Base-by-base conservation (phyloP, 805 yeast species). In the Nakazawaea peltata region DNA sequence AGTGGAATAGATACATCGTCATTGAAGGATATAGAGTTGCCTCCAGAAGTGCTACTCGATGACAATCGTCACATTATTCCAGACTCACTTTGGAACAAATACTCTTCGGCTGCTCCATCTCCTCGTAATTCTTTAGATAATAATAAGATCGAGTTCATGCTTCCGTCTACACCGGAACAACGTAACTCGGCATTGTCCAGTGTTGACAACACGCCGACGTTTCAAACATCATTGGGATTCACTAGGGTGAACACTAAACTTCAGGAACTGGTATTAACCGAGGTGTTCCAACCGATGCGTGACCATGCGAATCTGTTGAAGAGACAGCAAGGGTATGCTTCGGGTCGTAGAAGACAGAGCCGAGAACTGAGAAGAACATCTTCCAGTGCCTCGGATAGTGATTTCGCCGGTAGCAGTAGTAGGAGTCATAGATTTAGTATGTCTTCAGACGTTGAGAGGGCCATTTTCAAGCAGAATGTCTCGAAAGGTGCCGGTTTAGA, bases 21-120 rank as follows among this genome's bases (percentile, higher is more conserved):
- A n/a, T n/a, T n/a, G n/a, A 50, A 47, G 26, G 54, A 39, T 8
- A 48, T 47, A 40, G 63, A 53, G 28, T 48, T 53, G 5, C 65
- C 75, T 9, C 83, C 90, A 3, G 96, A 86, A 50, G 97, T 90
- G n/a, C 77, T 83, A 2, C 65, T 90, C 23, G 88, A 86, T 53
- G 97, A 90, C 50, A 90, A 90, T 55, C 79, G 74, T 40, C 98
- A 90, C 56, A 88, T 90, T 37, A 79, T 90, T 22, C 96, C 97
- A 0, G 81, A 79, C 37, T 77, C 87, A 3, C 55, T 85, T 42
- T 73, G 86, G 75, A 68, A 68, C 41, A 75, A 71, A 37, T 79
- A 74, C 48, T 69, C 83, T 4, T 44, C 65, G n/a, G 58, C 68
- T 5, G 61, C 65, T 6, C 67, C 69, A 4, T 54, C 63, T 17